A percentile compares a stretch with the other conserved stretches of the same genome.
Evolutionary conservation across 805 yeast genomes (phyloP).

Genomic region (Saccharomycopsis fermentans): DNA sequence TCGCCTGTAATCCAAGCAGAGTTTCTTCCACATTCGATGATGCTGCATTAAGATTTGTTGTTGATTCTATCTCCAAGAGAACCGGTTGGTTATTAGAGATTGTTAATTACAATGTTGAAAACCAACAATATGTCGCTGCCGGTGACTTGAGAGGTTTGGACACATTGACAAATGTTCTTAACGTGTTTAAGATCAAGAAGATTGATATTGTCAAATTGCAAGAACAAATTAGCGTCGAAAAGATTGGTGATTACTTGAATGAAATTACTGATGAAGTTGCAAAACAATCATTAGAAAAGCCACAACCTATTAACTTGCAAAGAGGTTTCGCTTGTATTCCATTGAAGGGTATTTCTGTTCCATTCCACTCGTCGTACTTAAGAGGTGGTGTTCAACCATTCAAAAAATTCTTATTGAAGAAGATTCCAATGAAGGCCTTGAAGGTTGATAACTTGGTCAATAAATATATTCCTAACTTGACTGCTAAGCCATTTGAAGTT

Average conservation of each 20-base stretch:
- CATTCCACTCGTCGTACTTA: constrained; percentile 98
- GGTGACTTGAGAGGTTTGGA: constrained; percentile 97
- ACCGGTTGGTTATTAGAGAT: constrained; percentile 95
- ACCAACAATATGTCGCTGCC: constrained; percentile 96
- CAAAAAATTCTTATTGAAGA: constrained; percentile 94
- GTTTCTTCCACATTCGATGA: constrained; percentile 82
- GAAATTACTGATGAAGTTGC: constrained; percentile 85
- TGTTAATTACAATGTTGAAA: constrained; percentile 96
- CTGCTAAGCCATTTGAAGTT: constrained; percentile 93
- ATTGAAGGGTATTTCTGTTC: constrained; percentile 97
- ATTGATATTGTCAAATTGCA: constrained; percentile 84
- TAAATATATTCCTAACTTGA: constrained; percentile 96
- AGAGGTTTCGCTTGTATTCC: constrained; percentile 99
- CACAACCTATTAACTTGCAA: constrained; percentile 94
- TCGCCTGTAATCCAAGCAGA: constrained; percentile 96
- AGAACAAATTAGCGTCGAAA: constrained; percentile 71
- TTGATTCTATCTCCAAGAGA: constrained; percentile 71
- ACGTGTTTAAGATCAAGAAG: constrained; percentile 88
- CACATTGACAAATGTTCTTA: constrained; percentile 84
- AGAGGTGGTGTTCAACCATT: constrained; percentile 98
- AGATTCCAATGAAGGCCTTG: constrained; percentile 88
- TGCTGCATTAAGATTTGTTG: constrained; percentile 89
- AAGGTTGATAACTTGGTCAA: constrained; percentile 89
- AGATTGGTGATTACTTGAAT: constrained; percentile 77
- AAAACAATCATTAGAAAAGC: constrained; percentile 71